These are phyloP conservation scores for Aspergillus hancockii DNA, from an alignment of 495 filamentous ascomycete genomes.

Conservation along the genomic window DNA sequence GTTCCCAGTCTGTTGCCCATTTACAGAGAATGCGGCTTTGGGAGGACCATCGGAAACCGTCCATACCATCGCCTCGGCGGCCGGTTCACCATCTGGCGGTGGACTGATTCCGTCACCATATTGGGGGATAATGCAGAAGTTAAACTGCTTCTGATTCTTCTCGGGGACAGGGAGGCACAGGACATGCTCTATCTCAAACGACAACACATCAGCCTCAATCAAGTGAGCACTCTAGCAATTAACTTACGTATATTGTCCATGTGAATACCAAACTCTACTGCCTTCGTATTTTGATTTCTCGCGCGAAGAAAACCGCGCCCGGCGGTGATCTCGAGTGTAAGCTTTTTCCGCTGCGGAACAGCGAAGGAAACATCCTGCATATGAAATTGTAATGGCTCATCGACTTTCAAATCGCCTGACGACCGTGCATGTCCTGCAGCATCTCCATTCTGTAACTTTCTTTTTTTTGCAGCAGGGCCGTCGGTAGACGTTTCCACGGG, in stretches of 20 bases:
- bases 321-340: constrained; percentile 69
- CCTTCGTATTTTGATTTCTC: constrained; percentile 61
- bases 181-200: constrained; percentile 59
- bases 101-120: constrained; percentile 57
- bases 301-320: constrained; percentile 65
- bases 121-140: constrained; percentile 81
- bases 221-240: constrained; percentile 5
- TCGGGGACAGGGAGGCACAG: constrained; percentile 88
- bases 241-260: constrained; percentile 75
- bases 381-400: constrained; percentile 46
- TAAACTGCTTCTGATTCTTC: constrained; percentile 83
- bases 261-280: constrained; percentile 66
- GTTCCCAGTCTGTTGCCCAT: constrained; percentile 37
- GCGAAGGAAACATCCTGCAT: constrained; percentile 73
- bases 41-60: constrained; percentile 74
- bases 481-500: constrained; percentile 24
- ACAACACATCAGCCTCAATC: constrained; percentile 12
- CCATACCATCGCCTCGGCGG: constrained; percentile 77
- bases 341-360: constrained; percentile 90
- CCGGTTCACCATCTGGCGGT: constrained; percentile 31
- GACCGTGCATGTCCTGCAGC: constrained; percentile 39
- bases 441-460: constrained; percentile 55
- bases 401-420: constrained; percentile 44
- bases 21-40: constrained; percentile 52
- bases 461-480: constrained; percentile 52